Conservation (phyloP, 2,329 filamentous ascomycete species). For the Fusarium albidum region DNA sequence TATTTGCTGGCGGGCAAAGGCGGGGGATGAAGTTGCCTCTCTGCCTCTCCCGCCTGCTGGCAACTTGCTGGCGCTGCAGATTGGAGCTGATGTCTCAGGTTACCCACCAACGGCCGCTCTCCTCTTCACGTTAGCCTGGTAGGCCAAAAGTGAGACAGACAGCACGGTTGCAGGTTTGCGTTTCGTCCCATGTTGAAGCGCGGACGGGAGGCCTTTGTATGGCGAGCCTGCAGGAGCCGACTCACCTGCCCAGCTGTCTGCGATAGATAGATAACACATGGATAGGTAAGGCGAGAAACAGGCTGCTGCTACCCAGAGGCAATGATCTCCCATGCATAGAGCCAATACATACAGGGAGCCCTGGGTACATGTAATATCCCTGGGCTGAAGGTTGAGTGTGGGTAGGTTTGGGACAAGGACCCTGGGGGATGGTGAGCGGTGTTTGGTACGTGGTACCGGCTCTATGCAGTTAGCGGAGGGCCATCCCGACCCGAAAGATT, state of each 20-base stretch:
- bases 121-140: slow-evolving; percentile 1
- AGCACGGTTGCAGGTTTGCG: slow-evolving; percentile 6
- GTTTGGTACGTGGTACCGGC: slow-evolving; percentile 14
- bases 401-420: slow-evolving; percentile 12
- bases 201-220: neutral
- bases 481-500: slow-evolving; percentile 34
- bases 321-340: slow-evolving; percentile 23
- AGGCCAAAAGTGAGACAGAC: slow-evolving; percentile 26
- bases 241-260: neutral
- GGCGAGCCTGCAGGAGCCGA: neutral
- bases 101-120: neutral
- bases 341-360: slow-evolving; percentile 24
- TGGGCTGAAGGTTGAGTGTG: slow-evolving; percentile 40
- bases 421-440: neutral
- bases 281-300: slow-evolving; percentile 1
- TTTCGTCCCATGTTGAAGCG: slow-evolving; percentile 22
- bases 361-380: slow-evolving; percentile 34
- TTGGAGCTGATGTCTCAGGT: slow-evolving; percentile 19
- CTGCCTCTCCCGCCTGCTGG: neutral
- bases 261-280: neutral
- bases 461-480: slow-evolving; percentile 14
- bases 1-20: no score
- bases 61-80: slow-evolving; percentile 8
- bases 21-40: no score
- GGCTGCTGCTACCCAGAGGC: neutral